These are phyloP conservation scores for Xeromyces bisporus DNA, from an alignment of 495 filamentous ascomycete species.

Conservation along the genomic window DNA sequence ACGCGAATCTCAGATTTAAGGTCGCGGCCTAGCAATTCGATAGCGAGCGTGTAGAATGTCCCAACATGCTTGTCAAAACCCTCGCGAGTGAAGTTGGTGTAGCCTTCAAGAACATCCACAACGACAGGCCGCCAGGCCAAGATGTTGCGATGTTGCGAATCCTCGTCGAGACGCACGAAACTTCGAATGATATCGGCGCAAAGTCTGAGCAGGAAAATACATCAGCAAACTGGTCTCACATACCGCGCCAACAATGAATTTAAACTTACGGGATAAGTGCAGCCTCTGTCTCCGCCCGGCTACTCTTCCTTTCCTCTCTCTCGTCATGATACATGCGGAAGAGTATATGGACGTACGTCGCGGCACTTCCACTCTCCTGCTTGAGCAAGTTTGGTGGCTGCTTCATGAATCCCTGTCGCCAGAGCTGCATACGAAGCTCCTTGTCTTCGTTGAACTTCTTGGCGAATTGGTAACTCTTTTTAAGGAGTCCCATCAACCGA, in stretches of 20 bases:
- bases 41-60: slow-evolving; percentile 68
- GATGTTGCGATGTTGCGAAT: slow-evolving; percentile 89
- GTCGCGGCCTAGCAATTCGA: slow-evolving; percentile 73
- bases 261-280: slow-evolving; percentile 78
- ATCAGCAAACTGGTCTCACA: too few relatives aligned
- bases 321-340: slow-evolving; percentile 94
- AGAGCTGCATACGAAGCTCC: slow-evolving; percentile 82
- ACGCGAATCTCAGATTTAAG: slow-evolving; percentile 59
- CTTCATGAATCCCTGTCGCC: slow-evolving; percentile 98
- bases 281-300: slow-evolving; percentile 63
- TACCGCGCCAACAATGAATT: too few relatives aligned
- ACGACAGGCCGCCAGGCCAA: slow-evolving; percentile 93
- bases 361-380: slow-evolving; percentile 83
- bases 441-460: slow-evolving; percentile 96
- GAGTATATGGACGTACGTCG: slow-evolving; percentile 85
- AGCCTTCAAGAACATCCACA: slow-evolving; percentile 93
- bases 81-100: slow-evolving; percentile 67
- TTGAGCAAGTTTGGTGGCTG: slow-evolving; percentile 97
- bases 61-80: slow-evolving; percentile 66
- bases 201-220: slow-evolving; percentile 32
- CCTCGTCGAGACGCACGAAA: slow-evolving; percentile 74
- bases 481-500: slow-evolving; percentile 80
- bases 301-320: slow-evolving; percentile 60
- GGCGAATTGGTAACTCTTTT: slow-evolving; percentile 89
- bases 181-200: slow-evolving; percentile 81